Evolutionary conservation across 805 yeast genomes (phyloP).

Genomic region (Dipodascus albidus): DNA sequence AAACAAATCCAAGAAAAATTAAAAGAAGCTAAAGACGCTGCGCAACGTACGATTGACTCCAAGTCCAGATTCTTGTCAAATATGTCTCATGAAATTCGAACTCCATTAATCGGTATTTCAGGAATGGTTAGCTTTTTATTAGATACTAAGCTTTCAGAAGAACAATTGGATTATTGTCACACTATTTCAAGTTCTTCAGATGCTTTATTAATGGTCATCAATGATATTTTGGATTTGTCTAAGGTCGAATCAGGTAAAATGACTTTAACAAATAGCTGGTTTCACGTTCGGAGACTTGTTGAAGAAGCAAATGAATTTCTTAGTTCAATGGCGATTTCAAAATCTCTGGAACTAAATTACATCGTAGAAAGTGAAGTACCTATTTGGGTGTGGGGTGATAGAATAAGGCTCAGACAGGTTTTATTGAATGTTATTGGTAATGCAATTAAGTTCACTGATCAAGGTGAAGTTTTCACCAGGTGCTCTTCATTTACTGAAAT

Average conservation of each 20-base stretch:
- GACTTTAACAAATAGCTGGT: conserved; percentile 22
- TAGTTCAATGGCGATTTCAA: conserved; percentile 24
- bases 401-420: conserved; percentile 26
- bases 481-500: conserved; percentile 14
- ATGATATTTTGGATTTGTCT: conserved; percentile 26
- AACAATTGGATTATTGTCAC: conserved; percentile 26
- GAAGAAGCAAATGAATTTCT: conserved; percentile 25
- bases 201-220: conserved; percentile 25
- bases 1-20: conserved; percentile 24
- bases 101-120: conserved; percentile 27
- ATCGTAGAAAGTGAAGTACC: conserved; percentile 23
- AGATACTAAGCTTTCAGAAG: conserved; percentile 23
- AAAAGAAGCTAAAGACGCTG: conserved; percentile 25
- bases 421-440: conserved; percentile 25
- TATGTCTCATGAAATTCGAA: conserved; percentile 28
- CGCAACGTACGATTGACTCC: conserved; percentile 25
- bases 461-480: conserved; percentile 23
- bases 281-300: conserved; percentile 22
- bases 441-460: conserved; percentile 25
- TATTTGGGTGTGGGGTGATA: conserved; percentile 23
- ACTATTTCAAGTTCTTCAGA: conserved; percentile 25
- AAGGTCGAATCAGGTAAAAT: conserved; percentile 28
- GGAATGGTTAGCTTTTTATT: conserved; percentile 27
- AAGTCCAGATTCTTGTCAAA: conserved; percentile 29
- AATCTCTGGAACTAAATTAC: conserved; percentile 23